A percentile compares a stretch with the other conserved stretches of the same genome.
Conservation (phyloP, 2,329 filamentous ascomycete genomes). For the Rhynchosporium agropyri region DNA sequence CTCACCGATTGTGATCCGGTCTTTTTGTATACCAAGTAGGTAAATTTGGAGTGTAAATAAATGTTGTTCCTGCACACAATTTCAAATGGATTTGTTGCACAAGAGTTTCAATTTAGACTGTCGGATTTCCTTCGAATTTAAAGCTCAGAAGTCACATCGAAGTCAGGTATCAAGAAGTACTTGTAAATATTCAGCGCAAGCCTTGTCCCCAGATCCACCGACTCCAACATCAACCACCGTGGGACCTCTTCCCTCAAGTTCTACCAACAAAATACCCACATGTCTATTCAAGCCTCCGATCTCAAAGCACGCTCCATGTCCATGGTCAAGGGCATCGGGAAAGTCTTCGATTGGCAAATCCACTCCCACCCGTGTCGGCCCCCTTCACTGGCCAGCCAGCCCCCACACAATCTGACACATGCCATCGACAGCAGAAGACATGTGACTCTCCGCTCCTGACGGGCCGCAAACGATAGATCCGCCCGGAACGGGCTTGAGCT, state of each 20-base stretch:
- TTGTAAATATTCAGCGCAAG: not conserved
- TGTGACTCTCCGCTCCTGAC: not conserved
- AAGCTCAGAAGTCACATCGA: no score
- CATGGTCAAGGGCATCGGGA: conserved; percentile 9
- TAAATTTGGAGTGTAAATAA: no score
- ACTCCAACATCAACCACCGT: not conserved
- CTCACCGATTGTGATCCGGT: not conserved
- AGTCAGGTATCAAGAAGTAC: no score
- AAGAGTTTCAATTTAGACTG: no score
- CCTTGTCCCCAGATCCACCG: not conserved
- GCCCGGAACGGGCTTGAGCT: not conserved
- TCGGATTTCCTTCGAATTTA: no score
- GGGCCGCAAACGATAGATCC: not conserved
- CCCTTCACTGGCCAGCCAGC: not conserved
- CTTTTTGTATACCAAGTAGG: no score
- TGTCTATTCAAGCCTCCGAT: not conserved
- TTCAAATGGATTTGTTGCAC: no score
- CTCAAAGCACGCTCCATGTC: not conserved
- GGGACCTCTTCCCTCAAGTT: not conserved
- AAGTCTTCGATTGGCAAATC: conserved; percentile 3
- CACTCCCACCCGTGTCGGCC: not conserved
- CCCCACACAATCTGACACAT: conserved; percentile 3
- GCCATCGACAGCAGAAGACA: not conserved
- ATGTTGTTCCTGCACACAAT: no score
- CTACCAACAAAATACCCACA: not conserved